phyloP scores from a whole-genome alignment of 805 yeast genomes.

The Zygotorulaspora florentina region DNA sequence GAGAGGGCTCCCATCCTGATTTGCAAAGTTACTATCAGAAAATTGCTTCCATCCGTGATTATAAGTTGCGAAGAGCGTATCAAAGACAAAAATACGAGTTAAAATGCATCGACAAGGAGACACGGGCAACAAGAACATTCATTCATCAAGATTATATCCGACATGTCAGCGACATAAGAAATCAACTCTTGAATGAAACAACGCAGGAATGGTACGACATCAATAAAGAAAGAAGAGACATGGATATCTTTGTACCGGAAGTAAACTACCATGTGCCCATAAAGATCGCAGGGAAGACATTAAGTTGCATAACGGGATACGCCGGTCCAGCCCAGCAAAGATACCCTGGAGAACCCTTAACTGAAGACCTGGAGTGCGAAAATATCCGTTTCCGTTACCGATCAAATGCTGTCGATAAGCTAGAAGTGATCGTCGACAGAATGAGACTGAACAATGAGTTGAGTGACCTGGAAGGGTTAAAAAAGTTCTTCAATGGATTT shows the following conservation, averaged over 20 bases:
- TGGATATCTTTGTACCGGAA: slow-evolving; percentile 53
- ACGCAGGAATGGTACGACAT: slow-evolving; percentile 90
- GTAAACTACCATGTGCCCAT: slow-evolving; percentile 46
- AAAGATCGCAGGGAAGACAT: slow-evolving; percentile 31
- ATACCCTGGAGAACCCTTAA: slow-evolving; percentile 31
- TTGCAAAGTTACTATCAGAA: slow-evolving; percentile 64
- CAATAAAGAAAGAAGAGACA: slow-evolving; percentile 77
- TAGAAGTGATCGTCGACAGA: slow-evolving; percentile 58
- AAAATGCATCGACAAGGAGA: slow-evolving; percentile 73
- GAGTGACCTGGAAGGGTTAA: slow-evolving; percentile 63
- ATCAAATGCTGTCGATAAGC: slow-evolving; percentile 37
- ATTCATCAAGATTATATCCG: slow-evolving; percentile 81
- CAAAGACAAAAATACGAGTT: slow-evolving; percentile 59
- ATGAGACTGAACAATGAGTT: slow-evolving; percentile 64
- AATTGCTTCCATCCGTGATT: slow-evolving; percentile 70
- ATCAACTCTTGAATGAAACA: slow-evolving; percentile 60
- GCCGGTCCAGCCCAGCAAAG: slow-evolving; percentile 35
- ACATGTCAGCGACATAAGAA: slow-evolving; percentile 61
- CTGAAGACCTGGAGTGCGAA: slow-evolving; percentile 40
- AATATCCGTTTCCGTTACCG: slow-evolving; percentile 41
- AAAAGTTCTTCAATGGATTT: slow-evolving; percentile 59
- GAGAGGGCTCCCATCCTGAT: slow-evolving; percentile 90
- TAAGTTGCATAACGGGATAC: slow-evolving; percentile 37
- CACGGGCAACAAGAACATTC: slow-evolving; percentile 70
- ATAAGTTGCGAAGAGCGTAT: slow-evolving; percentile 51